phyloP scores from a whole-genome alignment of 495 filamentous ascomycete species.

The Pyrenula massariospora region DNA sequence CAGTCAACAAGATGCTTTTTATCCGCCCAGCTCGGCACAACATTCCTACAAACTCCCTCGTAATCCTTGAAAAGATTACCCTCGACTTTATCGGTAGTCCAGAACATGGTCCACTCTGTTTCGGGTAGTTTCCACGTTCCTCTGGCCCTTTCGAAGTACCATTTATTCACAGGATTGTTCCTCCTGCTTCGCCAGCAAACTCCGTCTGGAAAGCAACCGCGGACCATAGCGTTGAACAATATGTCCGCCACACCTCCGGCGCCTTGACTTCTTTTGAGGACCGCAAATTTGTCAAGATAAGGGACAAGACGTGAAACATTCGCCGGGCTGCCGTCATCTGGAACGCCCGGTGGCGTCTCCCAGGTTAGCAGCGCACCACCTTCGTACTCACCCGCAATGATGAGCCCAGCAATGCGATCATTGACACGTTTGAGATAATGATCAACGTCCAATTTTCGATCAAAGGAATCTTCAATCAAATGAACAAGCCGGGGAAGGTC shows the following conservation, averaged over 20 bases:
- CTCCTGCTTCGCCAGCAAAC: conserved; percentile 74
- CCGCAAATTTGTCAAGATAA: conserved; percentile 97
- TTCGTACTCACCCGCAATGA: conserved; percentile 94
- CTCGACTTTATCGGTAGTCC: conserved; percentile 63
- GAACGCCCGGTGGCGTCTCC: conserved; percentile 61
- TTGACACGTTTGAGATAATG: conserved; percentile 73
- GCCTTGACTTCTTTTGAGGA: conserved; percentile 77
- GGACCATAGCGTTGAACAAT: conserved; percentile 91
- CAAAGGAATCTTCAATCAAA: conserved; percentile 91
- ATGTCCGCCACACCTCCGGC: conserved; percentile 89
- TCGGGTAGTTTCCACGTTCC: conserved; percentile 70
- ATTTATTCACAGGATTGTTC: conserved; percentile 81
- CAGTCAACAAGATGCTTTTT: conserved; percentile 51
- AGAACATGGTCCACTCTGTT: conserved; percentile 93
- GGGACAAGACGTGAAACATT: conserved; percentile 56
- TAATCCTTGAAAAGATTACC: conserved; percentile 60
- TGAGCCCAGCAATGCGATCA: conserved; percentile 71
- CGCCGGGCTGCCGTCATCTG: conserved; percentile 37
- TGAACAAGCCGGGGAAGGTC: conserved; percentile 71
- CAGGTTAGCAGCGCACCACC: conserved; percentile 91
- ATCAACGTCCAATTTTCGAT: conserved; percentile 66
- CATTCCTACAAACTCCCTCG: conserved; percentile 64
- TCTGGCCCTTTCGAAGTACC: conserved; percentile 84
- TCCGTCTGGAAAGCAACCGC: conserved; percentile 68
- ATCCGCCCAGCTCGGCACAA: conserved; percentile 79